A percentile compares a stretch with the other conserved stretches of the same genome.
Evolutionary conservation across 176 grass and related monocot species (phyloP).

Genomic region (Phoenix roebelenii): DNA sequence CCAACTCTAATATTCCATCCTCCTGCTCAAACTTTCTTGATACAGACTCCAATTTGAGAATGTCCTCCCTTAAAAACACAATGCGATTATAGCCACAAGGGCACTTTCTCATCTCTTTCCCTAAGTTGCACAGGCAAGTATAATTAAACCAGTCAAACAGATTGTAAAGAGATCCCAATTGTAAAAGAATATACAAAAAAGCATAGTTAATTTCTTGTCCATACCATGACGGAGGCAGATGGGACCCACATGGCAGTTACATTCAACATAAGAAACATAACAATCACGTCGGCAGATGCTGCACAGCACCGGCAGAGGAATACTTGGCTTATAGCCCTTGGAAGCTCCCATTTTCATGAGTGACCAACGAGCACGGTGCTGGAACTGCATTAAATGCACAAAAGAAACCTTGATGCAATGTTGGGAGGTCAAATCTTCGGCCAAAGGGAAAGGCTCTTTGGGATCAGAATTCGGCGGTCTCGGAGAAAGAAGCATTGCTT

Average conservation of each 20-base stretch:
- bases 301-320: constrained; percentile 36
- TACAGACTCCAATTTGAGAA: constrained; percentile 59
- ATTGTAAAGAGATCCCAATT: background rate
- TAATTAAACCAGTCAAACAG: background rate
- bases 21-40: constrained; percentile 58
- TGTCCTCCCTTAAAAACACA: constrained; percentile 63
- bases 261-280: constrained; percentile 63
- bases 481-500: constrained; percentile 51
- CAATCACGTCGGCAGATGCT: constrained; percentile 81
- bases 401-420: constrained; percentile 63
- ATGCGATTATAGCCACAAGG: constrained; percentile 39
- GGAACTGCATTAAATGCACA: constrained; percentile 57
- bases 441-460: constrained; percentile 20
- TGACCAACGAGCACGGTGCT: constrained; percentile 32
- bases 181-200: background rate
- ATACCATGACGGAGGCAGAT: constrained; percentile 91
- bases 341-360: constrained; percentile 55
- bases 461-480: constrained; percentile 21
- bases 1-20: constrained; percentile 26
- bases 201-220: constrained; percentile 3
- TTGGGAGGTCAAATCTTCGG: constrained; percentile 45
- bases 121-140: constrained; percentile 25
- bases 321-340: constrained; percentile 33
- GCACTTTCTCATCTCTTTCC: constrained; percentile 69
- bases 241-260: constrained; percentile 61